Percentiles rank a stretch among this genome's conserved stretches.
Conservation (phyloP, 768 basidiomycete genomes). For the Boletus eberwhitei region DNA sequence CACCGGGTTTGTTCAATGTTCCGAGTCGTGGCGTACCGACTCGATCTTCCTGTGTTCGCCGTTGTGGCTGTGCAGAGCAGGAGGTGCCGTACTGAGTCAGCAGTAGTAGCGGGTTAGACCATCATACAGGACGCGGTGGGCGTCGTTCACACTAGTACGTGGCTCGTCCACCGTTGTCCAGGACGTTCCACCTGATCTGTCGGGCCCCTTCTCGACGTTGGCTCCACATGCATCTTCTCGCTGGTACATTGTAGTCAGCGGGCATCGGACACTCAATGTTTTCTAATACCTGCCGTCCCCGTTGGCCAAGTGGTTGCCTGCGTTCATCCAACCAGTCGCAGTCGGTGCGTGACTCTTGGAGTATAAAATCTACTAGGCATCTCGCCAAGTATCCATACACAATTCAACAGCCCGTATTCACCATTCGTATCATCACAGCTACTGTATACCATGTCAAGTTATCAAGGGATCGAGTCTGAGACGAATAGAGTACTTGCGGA, state of each 20-base stretch:
- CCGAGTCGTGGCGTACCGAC: neutral
- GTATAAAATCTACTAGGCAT: neutral
- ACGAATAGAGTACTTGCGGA: neutral
- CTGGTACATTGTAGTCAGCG: neutral
- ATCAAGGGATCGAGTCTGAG: conserved; percentile 16
- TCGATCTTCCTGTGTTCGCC: too few relatives aligned
- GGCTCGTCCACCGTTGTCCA: too few relatives aligned
- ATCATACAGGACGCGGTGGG: too few relatives aligned
- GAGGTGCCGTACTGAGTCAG: too few relatives aligned
- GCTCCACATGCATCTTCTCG: too few relatives aligned
- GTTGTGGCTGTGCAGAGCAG: too few relatives aligned
- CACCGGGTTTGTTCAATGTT: too few relatives aligned
- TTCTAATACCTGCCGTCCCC: neutral
- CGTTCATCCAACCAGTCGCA: neutral
- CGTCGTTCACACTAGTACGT: too few relatives aligned
- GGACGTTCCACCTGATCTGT: neutral
- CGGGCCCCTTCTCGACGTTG: too few relatives aligned
- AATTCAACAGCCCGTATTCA: neutral
- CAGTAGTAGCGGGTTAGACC: too few relatives aligned
- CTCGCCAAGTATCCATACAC: neutral
- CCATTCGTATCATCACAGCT: neutral
- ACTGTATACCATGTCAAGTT: conserved; percentile 2
- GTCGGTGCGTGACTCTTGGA: neutral
- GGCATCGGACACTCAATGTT: neutral
- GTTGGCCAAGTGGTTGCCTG: too few relatives aligned